These are phyloP conservation scores for Quercus rubra DNA, from an alignment of 306 rosid genomes.

Conservation along the genomic window DNA sequence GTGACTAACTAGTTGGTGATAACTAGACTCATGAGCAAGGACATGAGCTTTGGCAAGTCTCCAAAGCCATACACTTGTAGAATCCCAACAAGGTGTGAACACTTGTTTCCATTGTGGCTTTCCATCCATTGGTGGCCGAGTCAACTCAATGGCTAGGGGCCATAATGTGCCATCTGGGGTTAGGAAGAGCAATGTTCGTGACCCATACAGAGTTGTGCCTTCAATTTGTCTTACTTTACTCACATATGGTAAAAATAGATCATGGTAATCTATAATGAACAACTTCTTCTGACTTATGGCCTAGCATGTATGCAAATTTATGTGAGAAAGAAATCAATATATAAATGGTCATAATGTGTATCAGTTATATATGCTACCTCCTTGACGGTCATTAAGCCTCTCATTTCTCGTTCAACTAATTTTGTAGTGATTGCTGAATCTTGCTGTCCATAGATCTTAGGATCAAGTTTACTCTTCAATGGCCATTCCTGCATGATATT, in stretches of 20 bases:
- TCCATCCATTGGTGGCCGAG: constrained; percentile 62
- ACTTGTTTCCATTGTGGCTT: constrained; percentile 74
- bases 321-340: background rate
- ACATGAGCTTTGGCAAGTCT: constrained; percentile 83
- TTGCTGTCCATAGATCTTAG: constrained; percentile 40
- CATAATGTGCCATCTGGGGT: constrained; percentile 41
- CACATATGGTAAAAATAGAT: constrained; percentile 62
- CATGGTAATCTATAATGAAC: constrained; percentile 79
- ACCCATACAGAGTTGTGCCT: constrained; percentile 75
- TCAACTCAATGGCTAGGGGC: constrained; percentile 67
- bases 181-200: constrained; percentile 66
- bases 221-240: constrained; percentile 47
- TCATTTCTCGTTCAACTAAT: constrained; percentile 34
- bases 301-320: constrained; percentile 27
- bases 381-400: constrained; percentile 32
- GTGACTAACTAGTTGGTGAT: constrained; percentile 82
- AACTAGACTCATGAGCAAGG: constrained; percentile 79
- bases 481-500: constrained; percentile 44
- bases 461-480: constrained; percentile 66
- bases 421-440: constrained; percentile 51
- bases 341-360: background rate
- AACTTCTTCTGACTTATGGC: constrained; percentile 65
- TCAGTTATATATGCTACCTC: constrained; percentile 17
- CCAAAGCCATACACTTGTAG: constrained; percentile 86
- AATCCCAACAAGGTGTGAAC: constrained; percentile 47